These are phyloP conservation scores for Fraxinus americana DNA, from an alignment of 257 asterid genomes.

Conservation along the genomic window DNA sequence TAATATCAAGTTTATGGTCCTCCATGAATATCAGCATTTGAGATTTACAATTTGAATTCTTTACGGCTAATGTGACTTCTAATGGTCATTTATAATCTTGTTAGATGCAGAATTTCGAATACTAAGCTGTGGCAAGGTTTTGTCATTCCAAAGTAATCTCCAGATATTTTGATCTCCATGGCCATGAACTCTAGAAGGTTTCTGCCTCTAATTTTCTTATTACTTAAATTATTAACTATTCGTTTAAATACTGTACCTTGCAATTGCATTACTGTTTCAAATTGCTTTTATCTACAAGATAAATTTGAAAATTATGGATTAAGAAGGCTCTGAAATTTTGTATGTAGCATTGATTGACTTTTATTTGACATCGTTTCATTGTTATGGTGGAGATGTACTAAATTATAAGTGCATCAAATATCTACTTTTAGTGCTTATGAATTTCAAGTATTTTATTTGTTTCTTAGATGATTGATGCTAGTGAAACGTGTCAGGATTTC, in stretches of 20 bases:
- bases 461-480: background rate
- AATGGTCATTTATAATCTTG: background rate
- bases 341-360: background rate
- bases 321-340: background rate
- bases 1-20: conserved; percentile 7
- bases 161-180: conserved; percentile 20
- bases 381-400: background rate
- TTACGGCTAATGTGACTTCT: conserved; percentile 11
- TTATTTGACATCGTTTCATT: background rate
- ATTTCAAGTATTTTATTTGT: background rate
- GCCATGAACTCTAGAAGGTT: conserved; percentile 72
- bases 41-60: conserved; percentile 3
- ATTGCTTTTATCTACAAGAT: background rate
- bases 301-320: background rate
- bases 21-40: conserved; percentile 22
- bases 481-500: background rate
- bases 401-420: background rate
- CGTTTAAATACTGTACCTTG: background rate
- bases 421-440: background rate
- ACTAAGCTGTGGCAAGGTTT: conserved; percentile 32
- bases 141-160: conserved; percentile 17
- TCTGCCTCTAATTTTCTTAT: background rate
- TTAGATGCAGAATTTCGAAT: conserved; percentile 12
- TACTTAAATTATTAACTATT: background rate
- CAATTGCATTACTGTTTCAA: background rate